Conservation (phyloP, 2,329 filamentous ascomycete genomes). For the Incumbomyces delicatus region DNA sequence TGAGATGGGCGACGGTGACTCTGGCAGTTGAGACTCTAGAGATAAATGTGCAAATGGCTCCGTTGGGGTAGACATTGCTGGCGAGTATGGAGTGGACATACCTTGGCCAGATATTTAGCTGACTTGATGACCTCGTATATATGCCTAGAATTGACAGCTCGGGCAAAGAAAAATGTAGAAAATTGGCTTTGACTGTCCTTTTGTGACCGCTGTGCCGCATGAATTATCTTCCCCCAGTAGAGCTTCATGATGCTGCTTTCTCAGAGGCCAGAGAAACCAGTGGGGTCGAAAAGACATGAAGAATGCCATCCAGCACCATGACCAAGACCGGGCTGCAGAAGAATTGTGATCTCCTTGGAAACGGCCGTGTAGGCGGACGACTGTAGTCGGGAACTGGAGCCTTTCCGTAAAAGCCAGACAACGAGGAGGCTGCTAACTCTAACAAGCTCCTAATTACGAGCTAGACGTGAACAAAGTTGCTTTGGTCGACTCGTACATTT, state of each 20-base stretch:
- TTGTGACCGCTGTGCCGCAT: conserved; percentile 9
- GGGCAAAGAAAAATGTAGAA: conserved; percentile 4
- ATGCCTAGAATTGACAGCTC: not conserved
- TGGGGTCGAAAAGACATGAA: not conserved
- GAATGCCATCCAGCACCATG: conserved; percentile 2
- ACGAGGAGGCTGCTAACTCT: not conserved
- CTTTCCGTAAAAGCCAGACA: not conserved
- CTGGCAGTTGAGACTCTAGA: conserved; percentile 4
- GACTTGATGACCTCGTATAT: not conserved
- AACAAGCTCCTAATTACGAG: not conserved
- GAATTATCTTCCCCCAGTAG: not conserved
- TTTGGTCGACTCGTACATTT: too few species aligned
- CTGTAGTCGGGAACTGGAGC: not conserved
- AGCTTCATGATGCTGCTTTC: conserved; percentile 3
- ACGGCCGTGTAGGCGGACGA: not conserved
- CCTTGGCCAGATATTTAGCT: not conserved
- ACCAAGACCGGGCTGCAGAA: not conserved
- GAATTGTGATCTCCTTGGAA: not conserved
- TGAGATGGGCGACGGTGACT: not conserved
- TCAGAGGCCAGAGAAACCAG: not conserved
- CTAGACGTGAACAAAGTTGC: too few species aligned
- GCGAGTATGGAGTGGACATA: not conserved
- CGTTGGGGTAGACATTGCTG: conserved; percentile 12
- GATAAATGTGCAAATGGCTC: conserved; percentile 12
- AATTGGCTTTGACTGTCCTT: conserved; percentile 7